phyloP scores from a whole-genome alignment of 2,329 filamentous ascomycete genomes.

The Dactylonectria estremocensis region DNA sequence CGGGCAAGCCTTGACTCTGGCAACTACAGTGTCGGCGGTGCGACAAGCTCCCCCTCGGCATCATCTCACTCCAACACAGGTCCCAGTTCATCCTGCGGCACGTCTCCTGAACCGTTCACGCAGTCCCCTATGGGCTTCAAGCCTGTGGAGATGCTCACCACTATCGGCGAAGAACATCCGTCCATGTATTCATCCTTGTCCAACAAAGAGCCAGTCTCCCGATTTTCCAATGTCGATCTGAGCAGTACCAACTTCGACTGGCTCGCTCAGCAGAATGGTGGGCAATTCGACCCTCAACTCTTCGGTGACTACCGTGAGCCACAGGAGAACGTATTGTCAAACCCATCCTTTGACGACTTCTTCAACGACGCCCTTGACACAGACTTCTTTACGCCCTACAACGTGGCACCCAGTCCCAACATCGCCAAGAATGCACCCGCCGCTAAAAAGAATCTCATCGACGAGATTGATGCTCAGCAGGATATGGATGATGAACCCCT shows the following conservation, averaged over 20 bases:
- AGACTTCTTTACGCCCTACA: constrained; percentile 87
- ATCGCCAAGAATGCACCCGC: constrained; percentile 41
- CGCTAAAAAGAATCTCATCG: constrained; percentile 79
- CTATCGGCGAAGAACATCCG: constrained; percentile 77
- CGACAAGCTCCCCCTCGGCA: constrained; percentile 75
- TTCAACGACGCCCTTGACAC: constrained; percentile 85
- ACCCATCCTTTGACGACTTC: constrained; percentile 79
- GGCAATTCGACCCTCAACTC: constrained; percentile 90
- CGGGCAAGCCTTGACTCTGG: constrained; percentile 67
- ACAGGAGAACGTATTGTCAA: constrained; percentile 83
- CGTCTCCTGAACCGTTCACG: constrained; percentile 82
- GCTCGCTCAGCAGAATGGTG: constrained; percentile 84
- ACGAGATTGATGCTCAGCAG: constrained; percentile 83
- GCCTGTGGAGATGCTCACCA: constrained; percentile 73
- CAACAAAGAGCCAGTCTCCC: constrained; percentile 53
- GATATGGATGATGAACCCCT: constrained; percentile 78
- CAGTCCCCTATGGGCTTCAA: constrained; percentile 80
- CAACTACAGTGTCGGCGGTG: constrained; percentile 63
- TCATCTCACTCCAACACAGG: constrained; percentile 74
- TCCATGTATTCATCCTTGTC: constrained; percentile 59
- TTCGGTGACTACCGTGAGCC: constrained; percentile 95
- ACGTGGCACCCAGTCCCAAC: constrained; percentile 68
- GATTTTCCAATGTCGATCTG: constrained; percentile 56
- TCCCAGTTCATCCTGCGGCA: constrained; percentile 78
- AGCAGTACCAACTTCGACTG: constrained; percentile 77